Conservation (phyloP, 768 basidiomycete genomes). For the Xanthoconium stramineum region DNA sequence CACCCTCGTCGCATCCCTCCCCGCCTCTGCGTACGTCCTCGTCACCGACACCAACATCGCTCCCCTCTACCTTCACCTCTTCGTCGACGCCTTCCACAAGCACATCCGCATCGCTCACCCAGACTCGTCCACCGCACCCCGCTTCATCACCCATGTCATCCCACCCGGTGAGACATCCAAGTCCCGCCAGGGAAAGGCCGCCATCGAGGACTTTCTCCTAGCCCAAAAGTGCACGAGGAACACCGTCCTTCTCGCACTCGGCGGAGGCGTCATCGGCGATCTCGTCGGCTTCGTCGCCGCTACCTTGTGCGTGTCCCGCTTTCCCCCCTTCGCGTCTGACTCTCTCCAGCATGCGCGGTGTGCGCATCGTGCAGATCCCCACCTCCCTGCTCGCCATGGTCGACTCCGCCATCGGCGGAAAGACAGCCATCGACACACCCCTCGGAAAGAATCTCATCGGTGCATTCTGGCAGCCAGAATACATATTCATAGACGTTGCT, state of each 20-base stretch:
- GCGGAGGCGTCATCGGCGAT: slow-evolving; percentile 97
- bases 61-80: slow-evolving; percentile 63
- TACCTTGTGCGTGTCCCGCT: slow-evolving; percentile 68
- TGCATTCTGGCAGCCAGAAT: slow-evolving; percentile 97
- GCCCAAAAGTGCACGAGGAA: slow-evolving; percentile 87
- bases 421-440: slow-evolving; percentile 98
- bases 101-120: slow-evolving; percentile 28
- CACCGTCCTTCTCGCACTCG: slow-evolving; percentile 89
- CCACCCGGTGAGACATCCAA: slow-evolving; percentile 93
- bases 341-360: slow-evolving; percentile 86
- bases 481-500: slow-evolving; percentile 95
- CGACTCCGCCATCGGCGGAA: slow-evolving; percentile 95
- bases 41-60: slow-evolving; percentile 93
- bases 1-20: slow-evolving; percentile 67
- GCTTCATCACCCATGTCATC: slow-evolving; percentile 78
- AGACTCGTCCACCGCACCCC: slow-evolving; percentile 36
- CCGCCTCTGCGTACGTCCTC: slow-evolving; percentile 86
- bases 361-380: slow-evolving; percentile 93
- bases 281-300: slow-evolving; percentile 95
- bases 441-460: slow-evolving; percentile 99
- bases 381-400: slow-evolving; percentile 98
- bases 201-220: slow-evolving; percentile 91
- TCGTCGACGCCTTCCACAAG: slow-evolving; percentile 61
- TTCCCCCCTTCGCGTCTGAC: background rate
- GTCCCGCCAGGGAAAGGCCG: slow-evolving; percentile 85